Percentiles rank a stretch among this genome's conserved stretches.
Conservation (phyloP, 176 grass and related monocot genomes). For the Ampelocalamus luodianensis region DNA sequence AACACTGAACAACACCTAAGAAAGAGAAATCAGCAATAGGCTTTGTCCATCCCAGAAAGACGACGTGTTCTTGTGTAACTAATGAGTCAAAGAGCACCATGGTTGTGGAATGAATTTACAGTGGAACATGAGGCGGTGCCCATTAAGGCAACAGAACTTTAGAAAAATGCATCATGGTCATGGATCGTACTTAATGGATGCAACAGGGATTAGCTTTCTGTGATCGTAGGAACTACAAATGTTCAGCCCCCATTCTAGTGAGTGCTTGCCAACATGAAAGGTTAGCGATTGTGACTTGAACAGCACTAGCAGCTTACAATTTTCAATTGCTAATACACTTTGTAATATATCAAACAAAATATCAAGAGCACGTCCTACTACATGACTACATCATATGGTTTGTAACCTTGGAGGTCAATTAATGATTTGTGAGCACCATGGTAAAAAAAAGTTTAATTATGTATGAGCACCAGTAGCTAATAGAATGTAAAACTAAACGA, state of each 20-base stretch:
- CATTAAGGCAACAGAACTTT: not conserved
- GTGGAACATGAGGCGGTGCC: not conserved
- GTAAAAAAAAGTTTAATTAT: not conserved
- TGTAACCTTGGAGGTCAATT: not conserved
- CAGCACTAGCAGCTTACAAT: not conserved
- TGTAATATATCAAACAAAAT: not conserved
- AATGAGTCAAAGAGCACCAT: not conserved
- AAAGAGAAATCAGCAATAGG: not conserved
- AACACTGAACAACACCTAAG: not conserved
- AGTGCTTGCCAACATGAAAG: not conserved
- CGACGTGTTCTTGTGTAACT: not conserved
- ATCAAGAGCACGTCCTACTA: not conserved
- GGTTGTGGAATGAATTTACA: not conserved
- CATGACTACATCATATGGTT: not conserved
- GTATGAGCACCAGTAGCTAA: not conserved
- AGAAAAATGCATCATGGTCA: not conserved
- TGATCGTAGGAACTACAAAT: not conserved
- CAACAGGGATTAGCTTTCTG: not conserved
- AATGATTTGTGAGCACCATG: not conserved
- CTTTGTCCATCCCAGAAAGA: not conserved
- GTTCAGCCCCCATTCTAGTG: not conserved
- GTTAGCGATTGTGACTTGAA: not conserved
- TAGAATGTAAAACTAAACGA: slow-evolving; percentile 21
- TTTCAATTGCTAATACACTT: not conserved
- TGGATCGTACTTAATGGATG: not conserved